Evolutionary conservation across 179 eudicot species (phyloP).

Genomic region (Actinidia arguta): DNA sequence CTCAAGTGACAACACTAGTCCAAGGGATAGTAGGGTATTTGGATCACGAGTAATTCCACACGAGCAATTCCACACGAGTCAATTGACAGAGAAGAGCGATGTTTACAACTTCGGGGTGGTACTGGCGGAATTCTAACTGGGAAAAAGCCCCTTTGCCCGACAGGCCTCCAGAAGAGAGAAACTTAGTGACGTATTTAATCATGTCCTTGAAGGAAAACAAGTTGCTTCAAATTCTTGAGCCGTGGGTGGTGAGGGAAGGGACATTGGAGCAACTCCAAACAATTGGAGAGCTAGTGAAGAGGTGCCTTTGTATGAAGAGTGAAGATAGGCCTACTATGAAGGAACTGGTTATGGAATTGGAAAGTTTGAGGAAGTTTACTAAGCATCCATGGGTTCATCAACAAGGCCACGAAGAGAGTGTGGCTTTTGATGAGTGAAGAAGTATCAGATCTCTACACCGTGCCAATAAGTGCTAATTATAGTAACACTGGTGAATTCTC

Average conservation of each 20-base stretch:
- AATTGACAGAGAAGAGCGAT: slow-evolving; percentile 54
- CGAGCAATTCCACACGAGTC: too few relatives aligned
- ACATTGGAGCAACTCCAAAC: slow-evolving; percentile 34
- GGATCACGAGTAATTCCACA: slow-evolving; percentile 52
- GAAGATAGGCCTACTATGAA: slow-evolving; percentile 63
- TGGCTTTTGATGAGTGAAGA: slow-evolving; percentile 36
- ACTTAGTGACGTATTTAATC: slow-evolving; percentile 36
- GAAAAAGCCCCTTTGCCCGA: slow-evolving; percentile 21
- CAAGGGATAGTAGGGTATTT: slow-evolving; percentile 52
- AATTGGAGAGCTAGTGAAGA: slow-evolving; percentile 41
- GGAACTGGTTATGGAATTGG: slow-evolving; percentile 53
- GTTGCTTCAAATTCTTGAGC: slow-evolving; percentile 39
- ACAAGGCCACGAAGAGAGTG: slow-evolving; percentile 27
- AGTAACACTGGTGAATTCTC: too few relatives aligned
- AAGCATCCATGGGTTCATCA: slow-evolving; percentile 43
- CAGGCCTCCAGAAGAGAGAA: slow-evolving; percentile 28
- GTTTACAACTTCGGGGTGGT: slow-evolving; percentile 65
- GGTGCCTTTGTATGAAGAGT: slow-evolving; percentile 39
- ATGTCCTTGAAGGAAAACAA: slow-evolving; percentile 41
- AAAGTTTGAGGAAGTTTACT: slow-evolving; percentile 35
- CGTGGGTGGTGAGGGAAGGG: slow-evolving; percentile 43
- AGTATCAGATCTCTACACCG: slow-evolving; percentile 33
- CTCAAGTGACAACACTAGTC: slow-evolving; percentile 39
- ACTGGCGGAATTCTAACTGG: slow-evolving; percentile 48
- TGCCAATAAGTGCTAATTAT: too few relatives aligned